Conservation (phyloP, 2,329 filamentous ascomycete species). For the Penicillium sp. region DNA sequence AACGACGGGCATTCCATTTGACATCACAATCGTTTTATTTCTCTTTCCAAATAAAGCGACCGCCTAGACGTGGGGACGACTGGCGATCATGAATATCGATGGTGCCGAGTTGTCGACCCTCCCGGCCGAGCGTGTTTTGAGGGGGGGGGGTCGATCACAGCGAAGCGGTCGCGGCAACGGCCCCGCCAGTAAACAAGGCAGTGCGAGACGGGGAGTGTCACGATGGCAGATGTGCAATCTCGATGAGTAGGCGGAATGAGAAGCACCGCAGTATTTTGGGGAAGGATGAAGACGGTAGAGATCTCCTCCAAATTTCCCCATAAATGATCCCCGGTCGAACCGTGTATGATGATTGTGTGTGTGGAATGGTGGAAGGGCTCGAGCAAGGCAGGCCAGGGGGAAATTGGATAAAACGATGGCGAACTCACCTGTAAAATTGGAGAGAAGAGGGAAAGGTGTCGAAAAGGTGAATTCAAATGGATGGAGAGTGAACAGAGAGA, state of each 20-base stretch:
- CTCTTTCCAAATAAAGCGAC: background rate
- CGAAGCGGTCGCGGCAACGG: constrained; percentile 31
- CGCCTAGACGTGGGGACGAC: background rate
- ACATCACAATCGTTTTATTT: constrained; percentile 8
- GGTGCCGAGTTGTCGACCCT: constrained; percentile 12
- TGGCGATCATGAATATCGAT: constrained; percentile 18
- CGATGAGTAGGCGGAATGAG: background rate
- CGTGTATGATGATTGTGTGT: constrained; percentile 12
- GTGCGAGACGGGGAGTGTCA: constrained; percentile 10
- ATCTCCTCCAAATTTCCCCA: constrained; percentile 4
- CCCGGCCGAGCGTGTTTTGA: constrained; percentile 19
- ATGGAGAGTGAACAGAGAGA: constrained; percentile 25
- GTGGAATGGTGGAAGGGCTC: constrained; percentile 21
- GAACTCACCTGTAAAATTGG: constrained; percentile 33
- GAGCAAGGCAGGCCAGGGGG: constrained; percentile 8
- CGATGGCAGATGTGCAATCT: background rate
- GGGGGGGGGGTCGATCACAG: constrained; percentile 21
- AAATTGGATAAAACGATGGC: constrained; percentile 14
- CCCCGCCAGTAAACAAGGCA: constrained; percentile 28
- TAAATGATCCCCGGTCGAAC: constrained; percentile 12
- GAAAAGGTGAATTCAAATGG: constrained; percentile 19
- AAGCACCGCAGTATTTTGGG: background rate
- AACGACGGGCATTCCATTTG: background rate
- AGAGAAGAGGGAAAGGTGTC: constrained; percentile 20
- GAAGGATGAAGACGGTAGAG: background rate